Evolutionary conservation across 805 yeast genomes (phyloP), one percentile per base, ranked within the genome.

Genomic region (Candida ascalaphidarum): DNA sequence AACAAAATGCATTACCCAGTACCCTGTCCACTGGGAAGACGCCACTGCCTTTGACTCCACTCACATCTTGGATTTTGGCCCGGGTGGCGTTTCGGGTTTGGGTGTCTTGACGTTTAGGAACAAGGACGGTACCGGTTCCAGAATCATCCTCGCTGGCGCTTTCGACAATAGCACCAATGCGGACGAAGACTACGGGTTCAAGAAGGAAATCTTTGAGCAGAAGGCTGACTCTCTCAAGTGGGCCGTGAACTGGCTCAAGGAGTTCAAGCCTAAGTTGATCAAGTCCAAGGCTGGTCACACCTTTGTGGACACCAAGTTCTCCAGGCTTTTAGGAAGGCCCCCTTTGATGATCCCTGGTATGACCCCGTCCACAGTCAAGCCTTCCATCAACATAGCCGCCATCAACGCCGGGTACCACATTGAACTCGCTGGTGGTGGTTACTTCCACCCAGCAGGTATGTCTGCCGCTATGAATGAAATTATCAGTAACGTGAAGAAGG

Each of bases 401-500:
- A 71, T 88, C 50, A 86, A 88, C 53, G 86, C 97, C 28, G 99
- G 99, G 37, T 92, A 88, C 65, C 95, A 85, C 53, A 85, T 89
- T 48, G 99, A 92, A 67, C 71, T 92, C 49, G 98, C 95, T 27
- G 99, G 99, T 59, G 99, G 99, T 71, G 99, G 97, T 50, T 92
- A 92, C 62, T 92, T 89, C 61, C 56, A 67, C 34, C 79, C 94
- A 38, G 55, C 52, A 7, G 66, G 67, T 47, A 77, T 92, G 78
- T 74, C 80, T 30, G 53, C 51, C 16, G 96, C 96, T 23, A 66
- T 92, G 43, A 72, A 80, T 46, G 60, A 75, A 44, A 81, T 92
- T 43, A 81, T 82, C 36, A 57, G 63, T 29, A 44, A 53, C 22
- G 73, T 83, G 30, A 65, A 68, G 35, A 92, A 94, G 40, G 97